Conservation (phyloP, 176 grass and related monocot species). For the Rhynchospora tenuis region DNA sequence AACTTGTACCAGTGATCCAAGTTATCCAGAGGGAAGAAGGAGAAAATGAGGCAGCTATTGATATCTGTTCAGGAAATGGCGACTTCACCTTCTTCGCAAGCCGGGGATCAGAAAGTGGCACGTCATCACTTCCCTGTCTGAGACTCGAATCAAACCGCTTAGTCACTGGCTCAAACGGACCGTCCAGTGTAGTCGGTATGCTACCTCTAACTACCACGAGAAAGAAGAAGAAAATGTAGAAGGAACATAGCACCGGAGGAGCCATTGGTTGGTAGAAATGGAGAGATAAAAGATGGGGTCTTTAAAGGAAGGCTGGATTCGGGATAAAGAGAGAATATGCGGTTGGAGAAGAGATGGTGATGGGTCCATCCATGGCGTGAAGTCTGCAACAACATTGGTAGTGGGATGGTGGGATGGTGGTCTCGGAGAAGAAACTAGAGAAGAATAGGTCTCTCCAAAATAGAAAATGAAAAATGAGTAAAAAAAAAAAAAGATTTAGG, state of each 20-base stretch:
- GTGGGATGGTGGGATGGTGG: too few species aligned
- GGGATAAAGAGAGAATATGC: constrained; percentile 17
- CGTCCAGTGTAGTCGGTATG: constrained; percentile 77
- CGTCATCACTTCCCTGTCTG: constrained; percentile 68
- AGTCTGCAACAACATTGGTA: neutral
- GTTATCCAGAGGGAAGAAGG: constrained; percentile 69
- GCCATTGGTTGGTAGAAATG: constrained; percentile 9
- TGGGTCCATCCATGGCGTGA: neutral
- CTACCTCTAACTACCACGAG: neutral
- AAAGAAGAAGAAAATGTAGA: neutral
- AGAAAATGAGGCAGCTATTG: constrained; percentile 51
- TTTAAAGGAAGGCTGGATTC: neutral
- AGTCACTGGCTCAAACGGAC: constrained; percentile 59
- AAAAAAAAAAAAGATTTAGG: neutral
- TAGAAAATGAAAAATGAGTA: too few species aligned
- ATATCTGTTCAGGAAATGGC: constrained; percentile 74
- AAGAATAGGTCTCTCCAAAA: too few species aligned
- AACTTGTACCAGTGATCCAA: constrained; percentile 53
- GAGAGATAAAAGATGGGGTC: neutral
- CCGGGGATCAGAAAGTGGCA: constrained; percentile 51
- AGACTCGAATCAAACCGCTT: constrained; percentile 51
- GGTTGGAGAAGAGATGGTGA: neutral
- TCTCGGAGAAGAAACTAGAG: too few species aligned
- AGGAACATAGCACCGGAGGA: neutral
- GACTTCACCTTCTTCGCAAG: constrained; percentile 37